phyloP scores from a whole-genome alignment of 169 alveolate genomes.

The Plasmodium ovale region DNA sequence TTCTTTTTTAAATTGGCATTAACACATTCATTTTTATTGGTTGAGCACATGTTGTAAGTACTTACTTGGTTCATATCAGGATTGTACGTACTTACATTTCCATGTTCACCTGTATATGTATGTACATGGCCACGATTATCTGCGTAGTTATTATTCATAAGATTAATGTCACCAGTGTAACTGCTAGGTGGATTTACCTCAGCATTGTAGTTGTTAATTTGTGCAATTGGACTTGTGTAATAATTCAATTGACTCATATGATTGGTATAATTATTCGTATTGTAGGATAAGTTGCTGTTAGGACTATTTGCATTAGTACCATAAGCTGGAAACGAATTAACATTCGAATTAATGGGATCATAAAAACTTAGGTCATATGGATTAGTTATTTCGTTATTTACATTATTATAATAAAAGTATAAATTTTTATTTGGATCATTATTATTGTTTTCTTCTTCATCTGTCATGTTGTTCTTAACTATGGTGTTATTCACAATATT shows the following conservation, averaged over 20 bases:
- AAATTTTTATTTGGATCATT: slow-evolving; percentile 9
- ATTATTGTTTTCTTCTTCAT: slow-evolving; percentile 34
- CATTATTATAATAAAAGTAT: slow-evolving; percentile 14
- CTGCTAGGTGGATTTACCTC: neutral
- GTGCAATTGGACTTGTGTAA: slow-evolving; percentile 32
- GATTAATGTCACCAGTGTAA: slow-evolving; percentile 5
- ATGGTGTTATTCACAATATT: slow-evolving; percentile 8
- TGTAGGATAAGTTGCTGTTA: neutral
- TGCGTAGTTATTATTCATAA: slow-evolving; percentile 4
- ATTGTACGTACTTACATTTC: neutral
- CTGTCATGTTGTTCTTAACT: neutral
- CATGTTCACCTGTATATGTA: neutral
- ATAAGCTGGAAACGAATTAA: slow-evolving; percentile 19
- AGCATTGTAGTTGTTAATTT: slow-evolving; percentile 6
- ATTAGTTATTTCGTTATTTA: slow-evolving; percentile 25
- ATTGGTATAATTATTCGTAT: slow-evolving; percentile 21
- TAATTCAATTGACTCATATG: slow-evolving; percentile 20
- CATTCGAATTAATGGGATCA: slow-evolving; percentile 38
- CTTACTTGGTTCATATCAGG: slow-evolving; percentile 3
- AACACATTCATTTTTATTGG: neutral
- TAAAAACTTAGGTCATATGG: slow-evolving; percentile 59
- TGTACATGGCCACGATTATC: neutral
- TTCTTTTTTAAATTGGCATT: slow-evolving; percentile 16
- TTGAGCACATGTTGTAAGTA: neutral
- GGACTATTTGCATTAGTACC: neutral